Evolutionary conservation across 345 rosid species (phyloP).

Genomic region (Eucalyptus virginea): DNA sequence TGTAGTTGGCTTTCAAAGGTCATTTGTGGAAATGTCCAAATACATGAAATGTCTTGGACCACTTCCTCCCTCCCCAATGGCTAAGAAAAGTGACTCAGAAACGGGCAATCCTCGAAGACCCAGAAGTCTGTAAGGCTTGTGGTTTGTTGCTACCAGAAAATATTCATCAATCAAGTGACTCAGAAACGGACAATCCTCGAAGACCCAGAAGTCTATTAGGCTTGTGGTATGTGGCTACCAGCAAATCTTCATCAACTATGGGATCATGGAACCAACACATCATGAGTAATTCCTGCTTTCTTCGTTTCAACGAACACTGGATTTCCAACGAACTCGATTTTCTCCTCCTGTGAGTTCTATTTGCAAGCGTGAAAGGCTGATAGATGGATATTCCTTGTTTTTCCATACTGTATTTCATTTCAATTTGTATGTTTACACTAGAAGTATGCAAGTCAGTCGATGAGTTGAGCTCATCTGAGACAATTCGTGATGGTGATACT

Average conservation of each 20-base stretch:
- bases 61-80: neutral
- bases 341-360: neutral
- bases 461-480: neutral
- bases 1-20: neutral
- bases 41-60: neutral
- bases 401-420: neutral
- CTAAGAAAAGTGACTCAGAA: neutral
- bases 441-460: neutral
- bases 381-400: neutral
- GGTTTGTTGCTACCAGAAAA: neutral
- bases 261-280: neutral
- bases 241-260: neutral
- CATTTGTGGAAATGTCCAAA: neutral
- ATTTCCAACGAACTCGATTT: neutral
- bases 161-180: neutral
- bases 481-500: neutral
- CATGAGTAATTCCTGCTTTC: neutral
- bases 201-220: neutral
- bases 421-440: neutral
- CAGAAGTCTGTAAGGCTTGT: neutral
- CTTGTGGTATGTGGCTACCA: neutral
- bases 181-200: neutral
- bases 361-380: neutral
- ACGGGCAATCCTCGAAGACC: too few relatives aligned
- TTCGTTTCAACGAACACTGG: neutral